Evolutionary conservation across 495 filamentous ascomycete genomes (phyloP).

Genomic region (Aspergillus haitiensis): DNA sequence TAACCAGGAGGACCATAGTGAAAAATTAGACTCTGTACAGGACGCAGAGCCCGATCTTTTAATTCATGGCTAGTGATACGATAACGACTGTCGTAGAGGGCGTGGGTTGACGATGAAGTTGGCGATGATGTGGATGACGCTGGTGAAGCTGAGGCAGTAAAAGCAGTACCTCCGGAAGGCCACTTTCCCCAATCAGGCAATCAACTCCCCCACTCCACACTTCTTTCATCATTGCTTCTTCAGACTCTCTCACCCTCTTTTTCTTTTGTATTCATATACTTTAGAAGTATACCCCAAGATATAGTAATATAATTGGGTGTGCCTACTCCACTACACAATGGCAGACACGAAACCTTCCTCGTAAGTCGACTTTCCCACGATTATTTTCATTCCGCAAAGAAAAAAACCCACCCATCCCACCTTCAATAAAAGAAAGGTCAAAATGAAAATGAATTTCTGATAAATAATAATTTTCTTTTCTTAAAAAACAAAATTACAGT

Average conservation of each 20-base stretch:
- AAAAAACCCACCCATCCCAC: background rate
- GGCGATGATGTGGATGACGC: background rate
- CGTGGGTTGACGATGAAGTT: background rate
- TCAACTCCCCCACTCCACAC: slow-evolving; percentile 25
- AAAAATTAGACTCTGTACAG: background rate
- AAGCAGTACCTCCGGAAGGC: background rate
- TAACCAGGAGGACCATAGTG: slow-evolving; percentile 75
- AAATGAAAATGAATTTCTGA: too few relatives aligned
- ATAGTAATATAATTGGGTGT: background rate
- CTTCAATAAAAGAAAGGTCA: too few relatives aligned
- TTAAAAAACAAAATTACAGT: background rate
- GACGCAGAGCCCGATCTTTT: background rate
- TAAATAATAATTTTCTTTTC: background rate
- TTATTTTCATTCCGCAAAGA: background rate
- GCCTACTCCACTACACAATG: slow-evolving; percentile 21
- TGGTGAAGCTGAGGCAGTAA: slow-evolving; percentile 3
- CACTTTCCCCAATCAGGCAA: slow-evolving; percentile 29
- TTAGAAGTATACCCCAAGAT: too few relatives aligned
- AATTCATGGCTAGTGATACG: background rate
- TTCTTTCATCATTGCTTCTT: slow-evolving; percentile 19
- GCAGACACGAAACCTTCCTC: slow-evolving; percentile 19
- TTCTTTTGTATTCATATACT: background rate
- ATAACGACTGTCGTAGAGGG: background rate
- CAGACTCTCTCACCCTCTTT: background rate
- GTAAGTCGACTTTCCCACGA: slow-evolving; percentile 14